Conservation (phyloP, 495 filamentous ascomycete genomes). For the Ramalina intermedia region DNA sequence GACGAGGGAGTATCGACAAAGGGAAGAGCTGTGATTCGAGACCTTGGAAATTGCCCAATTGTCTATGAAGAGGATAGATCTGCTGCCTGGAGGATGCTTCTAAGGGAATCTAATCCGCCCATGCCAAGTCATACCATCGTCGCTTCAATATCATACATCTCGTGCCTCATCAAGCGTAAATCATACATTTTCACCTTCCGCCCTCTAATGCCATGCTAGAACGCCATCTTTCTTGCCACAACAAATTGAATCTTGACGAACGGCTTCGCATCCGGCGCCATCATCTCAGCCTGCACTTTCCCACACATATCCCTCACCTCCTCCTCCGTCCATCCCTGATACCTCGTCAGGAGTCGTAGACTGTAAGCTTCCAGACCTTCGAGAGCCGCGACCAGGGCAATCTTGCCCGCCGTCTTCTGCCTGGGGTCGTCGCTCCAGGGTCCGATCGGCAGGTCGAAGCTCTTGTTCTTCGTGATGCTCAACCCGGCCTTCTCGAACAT, state of each 20-base stretch:
- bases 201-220: not conserved
- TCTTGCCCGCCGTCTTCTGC: conserved; percentile 45
- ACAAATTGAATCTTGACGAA: conserved; percentile 36
- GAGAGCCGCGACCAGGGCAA: conserved; percentile 48
- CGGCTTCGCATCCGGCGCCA: conserved; percentile 27
- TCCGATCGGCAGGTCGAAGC: conserved; percentile 46
- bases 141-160: no score
- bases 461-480: conserved; percentile 38
- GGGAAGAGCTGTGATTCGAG: no score
- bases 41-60: no score
- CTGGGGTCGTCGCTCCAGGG: conserved; percentile 36
- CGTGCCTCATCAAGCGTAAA: not conserved
- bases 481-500: conserved; percentile 44
- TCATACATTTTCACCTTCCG: not conserved
- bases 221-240: conserved; percentile 33
- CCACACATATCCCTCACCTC: conserved; percentile 41
- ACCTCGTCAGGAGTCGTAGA: conserved; percentile 45
- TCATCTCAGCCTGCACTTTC: conserved; percentile 36
- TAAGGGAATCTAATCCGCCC: no score
- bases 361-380: conserved; percentile 50
- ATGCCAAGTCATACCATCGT: no score
- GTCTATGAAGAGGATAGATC: no score
- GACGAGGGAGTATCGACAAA: no score
- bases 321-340: conserved; percentile 39
- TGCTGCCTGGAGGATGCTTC: no score